These are phyloP conservation scores for Suillus brevipes DNA, from an alignment of 768 basidiomycete species.

Conservation along the genomic window DNA sequence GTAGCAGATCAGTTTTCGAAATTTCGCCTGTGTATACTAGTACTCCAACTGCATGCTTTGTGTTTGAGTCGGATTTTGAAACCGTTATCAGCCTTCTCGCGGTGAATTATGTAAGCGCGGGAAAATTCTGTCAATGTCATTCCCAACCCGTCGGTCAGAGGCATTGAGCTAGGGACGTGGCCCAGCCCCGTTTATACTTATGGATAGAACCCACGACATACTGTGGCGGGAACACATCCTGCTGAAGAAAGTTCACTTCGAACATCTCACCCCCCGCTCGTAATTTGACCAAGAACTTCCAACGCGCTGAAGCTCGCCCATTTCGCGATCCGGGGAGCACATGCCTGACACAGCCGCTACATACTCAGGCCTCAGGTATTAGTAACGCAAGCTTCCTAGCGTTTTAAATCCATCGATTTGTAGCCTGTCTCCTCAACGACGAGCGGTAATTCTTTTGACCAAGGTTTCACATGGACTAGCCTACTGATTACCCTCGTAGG, in stretches of 20 bases:
- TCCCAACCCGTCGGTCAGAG: too few relatives aligned
- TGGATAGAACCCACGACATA: neutral
- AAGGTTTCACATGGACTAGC: neutral
- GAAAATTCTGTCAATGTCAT: neutral
- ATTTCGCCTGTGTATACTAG: neutral
- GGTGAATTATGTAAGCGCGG: neutral
- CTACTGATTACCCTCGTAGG: neutral
- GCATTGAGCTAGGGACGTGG: too few relatives aligned
- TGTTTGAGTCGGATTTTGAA: too few relatives aligned
- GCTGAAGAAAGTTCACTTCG: neutral
- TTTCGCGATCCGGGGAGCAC: neutral
- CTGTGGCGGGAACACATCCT: neutral
- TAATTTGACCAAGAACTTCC: neutral
- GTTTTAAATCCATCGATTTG: neutral
- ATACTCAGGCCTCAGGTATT: neutral
- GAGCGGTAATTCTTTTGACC: neutral
- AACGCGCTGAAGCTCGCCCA: neutral
- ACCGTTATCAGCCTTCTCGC: too few relatives aligned
- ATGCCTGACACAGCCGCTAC: neutral
- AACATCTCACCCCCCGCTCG: neutral
- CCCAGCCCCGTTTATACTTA: neutral
- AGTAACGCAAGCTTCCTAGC: slow-evolving; percentile 16
- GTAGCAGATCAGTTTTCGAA: neutral
- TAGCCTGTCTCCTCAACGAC: neutral
- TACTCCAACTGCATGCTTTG: too few relatives aligned